A percentile compares a stretch with the other conserved stretches of the same genome.
phyloP scores from a whole-genome alignment of 129 eudicot species.

The Lonicera japonica region DNA sequence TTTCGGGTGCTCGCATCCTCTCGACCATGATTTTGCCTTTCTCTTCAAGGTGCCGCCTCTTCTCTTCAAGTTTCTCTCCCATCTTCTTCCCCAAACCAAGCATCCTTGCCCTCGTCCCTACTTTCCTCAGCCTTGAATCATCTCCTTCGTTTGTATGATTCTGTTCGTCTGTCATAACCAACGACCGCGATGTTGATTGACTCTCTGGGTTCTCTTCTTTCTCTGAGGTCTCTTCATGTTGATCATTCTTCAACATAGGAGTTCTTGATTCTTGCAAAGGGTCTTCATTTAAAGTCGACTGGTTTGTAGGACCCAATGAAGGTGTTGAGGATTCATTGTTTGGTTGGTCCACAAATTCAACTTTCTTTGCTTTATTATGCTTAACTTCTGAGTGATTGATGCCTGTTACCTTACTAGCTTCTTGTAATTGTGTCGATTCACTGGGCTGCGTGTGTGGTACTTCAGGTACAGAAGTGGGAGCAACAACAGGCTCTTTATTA shows the following conservation, averaged over 20 bases:
- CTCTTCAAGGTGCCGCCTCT: conserved; percentile 65
- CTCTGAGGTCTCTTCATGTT: conserved; percentile 27
- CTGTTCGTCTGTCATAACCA: conserved; percentile 23
- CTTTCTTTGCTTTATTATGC: conserved; percentile 21
- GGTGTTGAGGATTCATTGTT: conserved; percentile 8
- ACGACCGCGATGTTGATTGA: conserved; percentile 24
- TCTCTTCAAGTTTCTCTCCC: conserved; percentile 85
- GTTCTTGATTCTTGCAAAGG: conserved; percentile 30
- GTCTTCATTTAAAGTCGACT: conserved; percentile 3
- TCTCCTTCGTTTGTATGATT: conserved; percentile 33
- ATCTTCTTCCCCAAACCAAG: conserved; percentile 74
- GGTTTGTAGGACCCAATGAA: conserved; percentile 14
- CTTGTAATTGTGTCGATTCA: conserved; percentile 15
- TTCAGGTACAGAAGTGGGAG: conserved; percentile 23
- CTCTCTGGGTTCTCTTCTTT: conserved; percentile 24
- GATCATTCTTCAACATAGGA: conserved; percentile 36
- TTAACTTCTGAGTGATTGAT: conserved; percentile 18
- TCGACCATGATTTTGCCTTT: conserved; percentile 69
- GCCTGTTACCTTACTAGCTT: conserved; percentile 20
- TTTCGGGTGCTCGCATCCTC: conserved; percentile 53
- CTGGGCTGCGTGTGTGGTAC: conserved; percentile 7
- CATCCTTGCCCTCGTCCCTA: conserved; percentile 72
- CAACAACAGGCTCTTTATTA: conserved; percentile 38
- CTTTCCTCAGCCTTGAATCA: conserved; percentile 35
- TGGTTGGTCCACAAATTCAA: conserved; percentile 3